Percentiles rank a stretch among this genome's conserved stretches.
Evolutionary conservation across 352 stramenopile species (phyloP).

Genomic region (Globisporangium yorkense): DNA sequence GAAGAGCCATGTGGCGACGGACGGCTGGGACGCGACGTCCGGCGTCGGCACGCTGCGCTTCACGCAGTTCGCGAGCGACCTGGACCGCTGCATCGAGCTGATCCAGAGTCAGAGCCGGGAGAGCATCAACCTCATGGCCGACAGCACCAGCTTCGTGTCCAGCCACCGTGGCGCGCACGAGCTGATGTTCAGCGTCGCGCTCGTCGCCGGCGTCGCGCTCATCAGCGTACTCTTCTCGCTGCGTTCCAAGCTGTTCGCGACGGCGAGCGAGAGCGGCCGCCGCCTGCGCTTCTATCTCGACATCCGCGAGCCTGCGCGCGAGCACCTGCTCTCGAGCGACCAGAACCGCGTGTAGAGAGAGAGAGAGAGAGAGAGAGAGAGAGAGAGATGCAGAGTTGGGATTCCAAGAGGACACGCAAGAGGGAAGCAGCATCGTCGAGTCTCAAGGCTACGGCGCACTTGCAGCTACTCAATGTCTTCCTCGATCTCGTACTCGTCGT

Average conservation of each 20-base stretch:
- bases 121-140: slow-evolving; percentile 7
- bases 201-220: slow-evolving; percentile 29
- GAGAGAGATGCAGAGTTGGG: not conserved
- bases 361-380: not conserved
- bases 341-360: slow-evolving; percentile 4
- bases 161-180: slow-evolving; percentile 20
- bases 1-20: slow-evolving; percentile 32
- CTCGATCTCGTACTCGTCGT: slow-evolving; percentile 52
- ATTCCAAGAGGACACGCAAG: not conserved
- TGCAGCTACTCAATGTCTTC: slow-evolving; percentile 26
- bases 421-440: no score
- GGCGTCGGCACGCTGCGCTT: slow-evolving; percentile 59
- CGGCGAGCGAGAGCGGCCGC: not conserved
- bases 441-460: slow-evolving; percentile 2
- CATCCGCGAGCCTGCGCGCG: slow-evolving; percentile 40
- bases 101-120: slow-evolving; percentile 2
- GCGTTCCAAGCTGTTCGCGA: slow-evolving; percentile 32
- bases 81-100: slow-evolving; percentile 34
- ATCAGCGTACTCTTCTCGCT: slow-evolving; percentile 30
- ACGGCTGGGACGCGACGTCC: slow-evolving; percentile 67
- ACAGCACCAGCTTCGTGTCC: slow-evolving; percentile 7
- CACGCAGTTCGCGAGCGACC: slow-evolving; percentile 23
- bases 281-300: slow-evolving; percentile 26
- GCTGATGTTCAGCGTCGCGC: slow-evolving; percentile 22
- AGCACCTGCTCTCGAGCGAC: slow-evolving; percentile 42